Evolutionary conservation across 2,329 filamentous ascomycete genomes (phyloP).

Genomic region (Chalaropsis thielavioides): DNA sequence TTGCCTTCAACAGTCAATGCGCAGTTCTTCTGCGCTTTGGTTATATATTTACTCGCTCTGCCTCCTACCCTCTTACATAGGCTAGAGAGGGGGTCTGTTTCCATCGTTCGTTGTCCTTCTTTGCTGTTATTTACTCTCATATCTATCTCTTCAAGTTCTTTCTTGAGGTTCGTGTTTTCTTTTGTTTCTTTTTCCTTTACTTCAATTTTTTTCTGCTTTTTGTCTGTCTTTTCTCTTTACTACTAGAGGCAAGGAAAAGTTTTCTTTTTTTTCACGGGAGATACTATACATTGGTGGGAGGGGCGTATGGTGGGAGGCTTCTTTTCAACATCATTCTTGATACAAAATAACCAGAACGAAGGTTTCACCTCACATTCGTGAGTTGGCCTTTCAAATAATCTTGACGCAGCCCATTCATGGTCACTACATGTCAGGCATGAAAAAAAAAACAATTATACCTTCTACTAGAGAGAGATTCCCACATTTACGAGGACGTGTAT

Average conservation of each 20-base stretch:
- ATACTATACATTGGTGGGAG: slow-evolving; percentile 4
- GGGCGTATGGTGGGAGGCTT: slow-evolving; percentile 5
- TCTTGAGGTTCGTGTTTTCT: neutral
- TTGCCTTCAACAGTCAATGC: neutral
- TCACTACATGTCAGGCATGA: neutral
- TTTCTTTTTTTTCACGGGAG: neutral
- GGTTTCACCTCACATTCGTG: neutral
- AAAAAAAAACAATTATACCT: neutral
- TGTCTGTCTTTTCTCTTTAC: neutral
- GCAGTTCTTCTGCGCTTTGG: neutral
- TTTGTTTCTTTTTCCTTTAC: neutral
- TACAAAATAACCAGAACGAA: slow-evolving; percentile 5
- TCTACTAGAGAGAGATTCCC: neutral
- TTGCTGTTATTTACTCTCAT: slow-evolving; percentile 2
- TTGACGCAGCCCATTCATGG: neutral
- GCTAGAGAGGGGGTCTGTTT: neutral
- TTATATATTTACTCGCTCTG: neutral
- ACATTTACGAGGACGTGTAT: neutral
- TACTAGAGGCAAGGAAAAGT: slow-evolving; percentile 6
- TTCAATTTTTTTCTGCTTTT: neutral
- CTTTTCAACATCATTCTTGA: slow-evolving; percentile 8
- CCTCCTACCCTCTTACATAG: neutral
- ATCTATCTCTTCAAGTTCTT: neutral
- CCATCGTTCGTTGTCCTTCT: neutral
- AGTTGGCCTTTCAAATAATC: slow-evolving; percentile 2